Conservation (phyloP, 176 grass and related monocot species). For the Carex littledalei region DNA sequence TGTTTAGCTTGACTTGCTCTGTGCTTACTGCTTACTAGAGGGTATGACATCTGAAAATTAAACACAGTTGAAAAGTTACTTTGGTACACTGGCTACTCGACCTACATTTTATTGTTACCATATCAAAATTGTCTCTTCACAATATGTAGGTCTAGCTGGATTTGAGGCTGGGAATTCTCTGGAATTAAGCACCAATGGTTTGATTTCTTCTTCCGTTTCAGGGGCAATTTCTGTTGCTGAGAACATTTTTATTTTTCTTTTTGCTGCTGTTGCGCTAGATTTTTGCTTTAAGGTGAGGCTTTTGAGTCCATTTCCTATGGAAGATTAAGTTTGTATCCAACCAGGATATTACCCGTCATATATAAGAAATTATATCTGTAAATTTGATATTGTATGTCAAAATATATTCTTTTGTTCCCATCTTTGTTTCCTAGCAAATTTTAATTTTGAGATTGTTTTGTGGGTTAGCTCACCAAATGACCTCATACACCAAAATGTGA, state of each 20-base stretch:
- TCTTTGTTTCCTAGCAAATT: neutral
- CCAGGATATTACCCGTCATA: neutral
- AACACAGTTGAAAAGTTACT: neutral
- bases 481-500: neutral
- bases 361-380: conserved; percentile 18
- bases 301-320: conserved; percentile 73
- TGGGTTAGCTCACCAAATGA: neutral
- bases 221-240: conserved; percentile 51
- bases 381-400: neutral
- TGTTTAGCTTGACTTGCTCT: neutral
- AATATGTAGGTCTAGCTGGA: conserved; percentile 62
- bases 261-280: conserved; percentile 78
- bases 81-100: neutral
- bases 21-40: neutral
- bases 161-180: conserved; percentile 38
- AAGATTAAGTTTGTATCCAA: conserved; percentile 24
- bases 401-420: neutral
- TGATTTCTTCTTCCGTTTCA: conserved; percentile 42
- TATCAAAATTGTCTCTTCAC: neutral
- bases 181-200: conserved; percentile 47
- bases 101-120: neutral
- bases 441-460: neutral
- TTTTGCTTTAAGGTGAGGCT: conserved; percentile 81
- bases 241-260: conserved; percentile 72
- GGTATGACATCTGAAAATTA: neutral